Percentiles rank a stretch among this genome's conserved stretches.
Evolutionary conservation across 495 filamentous ascomycete species (phyloP).

Genomic region (Aspergillus nidulans): DNA sequence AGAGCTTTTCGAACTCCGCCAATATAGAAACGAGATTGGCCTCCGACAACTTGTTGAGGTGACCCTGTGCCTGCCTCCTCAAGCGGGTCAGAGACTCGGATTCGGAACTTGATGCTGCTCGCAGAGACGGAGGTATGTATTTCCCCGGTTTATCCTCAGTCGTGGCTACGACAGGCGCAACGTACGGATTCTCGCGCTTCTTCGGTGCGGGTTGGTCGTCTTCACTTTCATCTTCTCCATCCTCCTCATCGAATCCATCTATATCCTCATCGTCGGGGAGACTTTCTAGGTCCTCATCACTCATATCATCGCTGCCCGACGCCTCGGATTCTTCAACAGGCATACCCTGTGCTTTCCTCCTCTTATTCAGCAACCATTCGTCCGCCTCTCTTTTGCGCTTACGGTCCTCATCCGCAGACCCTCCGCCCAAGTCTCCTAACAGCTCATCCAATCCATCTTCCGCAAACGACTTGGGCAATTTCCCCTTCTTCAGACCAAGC

Average conservation of each 20-base stretch:
- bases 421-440: conserved; percentile 63
- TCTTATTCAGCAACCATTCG: conserved; percentile 57
- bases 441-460: conserved; percentile 84
- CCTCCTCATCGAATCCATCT: conserved; percentile 38
- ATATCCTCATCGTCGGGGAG: conserved; percentile 28
- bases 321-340: conserved; percentile 27
- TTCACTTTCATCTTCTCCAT: conserved; percentile 29
- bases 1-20: conserved; percentile 74
- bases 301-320: conserved; percentile 22
- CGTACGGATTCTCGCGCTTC: conserved; percentile 58
- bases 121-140: conserved; percentile 86
- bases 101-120: conserved; percentile 57
- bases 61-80: conserved; percentile 75
- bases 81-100: conserved; percentile 65
- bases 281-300: conserved; percentile 22
- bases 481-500: conserved; percentile 77
- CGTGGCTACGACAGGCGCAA: conserved; percentile 43
- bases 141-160: conserved; percentile 41
- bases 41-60: conserved; percentile 89
- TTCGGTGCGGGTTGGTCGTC: conserved; percentile 30
- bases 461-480: conserved; percentile 67
- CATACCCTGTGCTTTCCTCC: conserved; percentile 57
- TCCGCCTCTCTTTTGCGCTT: conserved; percentile 56
- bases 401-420: conserved; percentile 41
- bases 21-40: conserved; percentile 79